Percentiles rank a stretch among this genome's conserved stretches.
Conservation (phyloP, 2,329 filamentous ascomycete genomes). For the Grosmannia huntii region DNA sequence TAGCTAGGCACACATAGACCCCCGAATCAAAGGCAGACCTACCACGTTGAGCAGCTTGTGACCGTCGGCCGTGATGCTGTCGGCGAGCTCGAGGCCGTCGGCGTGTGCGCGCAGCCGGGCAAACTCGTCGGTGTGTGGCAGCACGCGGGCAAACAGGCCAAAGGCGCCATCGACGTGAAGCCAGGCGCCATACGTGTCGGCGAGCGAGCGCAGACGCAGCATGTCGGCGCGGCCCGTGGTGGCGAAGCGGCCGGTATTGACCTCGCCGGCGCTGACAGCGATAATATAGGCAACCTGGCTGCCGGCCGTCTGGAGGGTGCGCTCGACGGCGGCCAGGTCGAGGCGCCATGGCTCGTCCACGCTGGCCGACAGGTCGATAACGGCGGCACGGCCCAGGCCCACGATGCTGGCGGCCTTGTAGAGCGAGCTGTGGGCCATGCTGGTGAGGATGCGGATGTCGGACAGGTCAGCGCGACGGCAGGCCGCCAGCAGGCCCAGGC, state of each 20-base stretch:
- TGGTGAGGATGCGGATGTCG: constrained; percentile 66
- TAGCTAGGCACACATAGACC: neutral
- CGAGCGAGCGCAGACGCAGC: constrained; percentile 50
- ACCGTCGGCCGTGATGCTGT: constrained; percentile 75
- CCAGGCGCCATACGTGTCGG: constrained; percentile 66
- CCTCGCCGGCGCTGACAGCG: constrained; percentile 72
- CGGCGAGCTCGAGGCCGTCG: constrained; percentile 64
- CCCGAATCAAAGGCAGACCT: constrained; percentile 17
- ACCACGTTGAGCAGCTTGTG: constrained; percentile 90
- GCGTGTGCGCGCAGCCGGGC: constrained; percentile 32
- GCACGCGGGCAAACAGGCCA: constrained; percentile 62
- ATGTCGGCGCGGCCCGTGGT: constrained; percentile 46
- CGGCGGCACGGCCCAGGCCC: constrained; percentile 58
- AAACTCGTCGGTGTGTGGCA: constrained; percentile 47
- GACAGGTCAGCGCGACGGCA: constrained; percentile 50
- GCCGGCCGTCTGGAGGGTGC: constrained; percentile 37
- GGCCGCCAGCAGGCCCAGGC: constrained; percentile 52
- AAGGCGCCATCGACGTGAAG: constrained; percentile 88
- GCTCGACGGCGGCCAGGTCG: constrained; percentile 53
- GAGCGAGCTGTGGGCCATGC: constrained; percentile 72
- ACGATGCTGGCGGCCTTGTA: constrained; percentile 72
- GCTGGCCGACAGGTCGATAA: constrained; percentile 45
- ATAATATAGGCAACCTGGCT: constrained; percentile 57
- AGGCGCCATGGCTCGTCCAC: constrained; percentile 52
- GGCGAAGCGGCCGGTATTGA: constrained; percentile 79